Conservation (phyloP, 2,329 filamentous ascomycete species). For the Fusarium odoratissimum region DNA sequence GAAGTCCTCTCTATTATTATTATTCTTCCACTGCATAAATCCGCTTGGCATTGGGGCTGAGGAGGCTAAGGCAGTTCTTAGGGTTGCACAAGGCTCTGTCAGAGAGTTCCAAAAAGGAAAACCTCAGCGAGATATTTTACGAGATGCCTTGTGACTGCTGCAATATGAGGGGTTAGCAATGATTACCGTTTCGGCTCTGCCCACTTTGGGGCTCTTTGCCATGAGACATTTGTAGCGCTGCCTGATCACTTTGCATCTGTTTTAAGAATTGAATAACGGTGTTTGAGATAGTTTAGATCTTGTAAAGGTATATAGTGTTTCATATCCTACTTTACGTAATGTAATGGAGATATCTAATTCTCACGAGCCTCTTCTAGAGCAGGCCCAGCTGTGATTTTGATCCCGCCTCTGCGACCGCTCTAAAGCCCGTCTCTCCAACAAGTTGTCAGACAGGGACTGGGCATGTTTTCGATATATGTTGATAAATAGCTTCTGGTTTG, state of each 20-base stretch:
- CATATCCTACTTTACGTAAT: too few species aligned
- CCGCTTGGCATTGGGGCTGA: background rate
- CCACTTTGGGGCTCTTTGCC: rapidly evolving
- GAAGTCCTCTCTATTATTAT: rapidly evolving
- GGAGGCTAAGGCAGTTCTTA: background rate
- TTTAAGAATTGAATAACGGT: too few species aligned
- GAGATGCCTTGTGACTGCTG: rapidly evolving
- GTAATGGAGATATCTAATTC: too few species aligned
- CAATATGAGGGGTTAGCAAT: background rate
- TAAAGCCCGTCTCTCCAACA: too few species aligned
- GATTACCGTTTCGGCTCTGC: background rate
- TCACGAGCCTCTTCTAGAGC: too few species aligned
- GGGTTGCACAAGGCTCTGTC: background rate
- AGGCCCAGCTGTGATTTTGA: too few species aligned
- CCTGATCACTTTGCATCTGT: background rate
- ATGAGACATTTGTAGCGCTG: background rate
- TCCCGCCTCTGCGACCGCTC: too few species aligned
- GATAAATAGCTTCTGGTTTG: too few species aligned
- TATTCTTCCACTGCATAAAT: background rate
- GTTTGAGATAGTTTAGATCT: too few species aligned
- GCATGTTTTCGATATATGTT: too few species aligned
- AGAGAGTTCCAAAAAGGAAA: background rate
- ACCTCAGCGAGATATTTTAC: rapidly evolving
- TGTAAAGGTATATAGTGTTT: rapidly evolving
- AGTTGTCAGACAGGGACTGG: too few species aligned